Conservation (phyloP, 2,329 filamentous ascomycete genomes). For the Fusarium sp. region DNA sequence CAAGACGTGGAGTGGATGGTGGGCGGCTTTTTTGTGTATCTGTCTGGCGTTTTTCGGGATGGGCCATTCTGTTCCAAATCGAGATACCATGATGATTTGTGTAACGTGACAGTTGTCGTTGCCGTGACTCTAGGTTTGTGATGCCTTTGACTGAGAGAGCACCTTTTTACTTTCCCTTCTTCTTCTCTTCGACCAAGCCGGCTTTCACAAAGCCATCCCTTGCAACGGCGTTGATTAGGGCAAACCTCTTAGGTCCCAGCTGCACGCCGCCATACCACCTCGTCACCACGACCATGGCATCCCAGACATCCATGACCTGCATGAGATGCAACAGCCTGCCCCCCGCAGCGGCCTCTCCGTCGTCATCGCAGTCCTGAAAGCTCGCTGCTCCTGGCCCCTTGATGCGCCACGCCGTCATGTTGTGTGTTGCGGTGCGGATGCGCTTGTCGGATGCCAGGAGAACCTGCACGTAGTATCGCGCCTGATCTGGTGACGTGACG, state of each 20-base stretch:
- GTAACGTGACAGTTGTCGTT: neutral
- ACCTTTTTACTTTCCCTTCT: constrained; percentile 47
- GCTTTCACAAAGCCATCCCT: constrained; percentile 86
- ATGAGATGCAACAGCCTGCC: constrained; percentile 87
- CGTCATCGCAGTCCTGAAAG: constrained; percentile 94
- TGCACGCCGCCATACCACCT: constrained; percentile 96
- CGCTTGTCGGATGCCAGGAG: constrained; percentile 86
- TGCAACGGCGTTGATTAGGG: constrained; percentile 88
- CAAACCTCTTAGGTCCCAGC: constrained; percentile 88
- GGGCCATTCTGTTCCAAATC: constrained; percentile 28
- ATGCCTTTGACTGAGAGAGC: constrained; percentile 1
- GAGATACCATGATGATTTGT: constrained; percentile 40
- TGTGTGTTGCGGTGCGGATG: constrained; percentile 89
- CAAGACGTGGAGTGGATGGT: constrained; percentile 3
- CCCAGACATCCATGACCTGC: constrained; percentile 95
- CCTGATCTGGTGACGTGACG: constrained; percentile 78
- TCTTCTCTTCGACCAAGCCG: constrained; percentile 71
- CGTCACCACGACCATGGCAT: constrained; percentile 91
- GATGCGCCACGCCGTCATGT: constrained; percentile 95
- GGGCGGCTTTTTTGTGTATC: constrained; percentile 24
- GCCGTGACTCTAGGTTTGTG: constrained; percentile 26
- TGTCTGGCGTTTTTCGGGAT: constrained; percentile 34
- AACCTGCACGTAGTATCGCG: constrained; percentile 77
- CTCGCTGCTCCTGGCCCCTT: constrained; percentile 64
- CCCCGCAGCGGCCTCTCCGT: constrained; percentile 94